Base-by-base conservation (phyloP, 352 stramenopile genomes). In the Plasmopara halstedii region DNA sequence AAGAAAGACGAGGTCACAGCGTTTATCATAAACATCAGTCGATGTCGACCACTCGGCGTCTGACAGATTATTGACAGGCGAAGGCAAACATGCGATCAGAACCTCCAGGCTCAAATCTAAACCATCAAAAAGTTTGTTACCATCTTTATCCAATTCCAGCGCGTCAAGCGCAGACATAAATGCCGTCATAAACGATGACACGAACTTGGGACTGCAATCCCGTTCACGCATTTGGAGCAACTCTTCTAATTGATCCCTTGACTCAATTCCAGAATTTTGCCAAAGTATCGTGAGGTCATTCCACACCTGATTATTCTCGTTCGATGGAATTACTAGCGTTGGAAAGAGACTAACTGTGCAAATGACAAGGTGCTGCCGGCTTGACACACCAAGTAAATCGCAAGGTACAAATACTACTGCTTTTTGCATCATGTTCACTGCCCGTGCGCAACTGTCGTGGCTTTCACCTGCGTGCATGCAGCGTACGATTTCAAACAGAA, bases 401-500 rank as follows among this genome's bases (percentile, higher is more conserved):
- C 31, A 59, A 2, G 67, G 58, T 0, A 81, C 25, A 6, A 69
- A 27, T 5, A 79, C 20, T 6, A 59, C 42, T 2, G 55, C 39
- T 17, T 55, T 57, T 3, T 57, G 41, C 21, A 58, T 13, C 20
- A 54, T 54, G 0, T 70, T 17, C 7, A 71, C 47, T 1, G 50
- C 21, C 27, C 68, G 36, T 3, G 18, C 29, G 1, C 65, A 56
- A 15, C 27, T 53, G 31, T 42, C 31, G 25, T 21, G 3, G 1
- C 13, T 32, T 25, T 56, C 42, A 21, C 46, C 29, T 10, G 32
- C 31, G 42, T 74, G 55, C 8, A 63, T 19, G 31, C 60, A 75
- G 38, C 70, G 61, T 10, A 70, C 59, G 3, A 88, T 35, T 8
- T 78, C 65, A 18, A 62, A 53, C 11, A 88, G 34, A 0, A 85